Conservation (phyloP, 495 filamentous ascomycete genomes). For the Penicillium dipodomyicola region DNA sequence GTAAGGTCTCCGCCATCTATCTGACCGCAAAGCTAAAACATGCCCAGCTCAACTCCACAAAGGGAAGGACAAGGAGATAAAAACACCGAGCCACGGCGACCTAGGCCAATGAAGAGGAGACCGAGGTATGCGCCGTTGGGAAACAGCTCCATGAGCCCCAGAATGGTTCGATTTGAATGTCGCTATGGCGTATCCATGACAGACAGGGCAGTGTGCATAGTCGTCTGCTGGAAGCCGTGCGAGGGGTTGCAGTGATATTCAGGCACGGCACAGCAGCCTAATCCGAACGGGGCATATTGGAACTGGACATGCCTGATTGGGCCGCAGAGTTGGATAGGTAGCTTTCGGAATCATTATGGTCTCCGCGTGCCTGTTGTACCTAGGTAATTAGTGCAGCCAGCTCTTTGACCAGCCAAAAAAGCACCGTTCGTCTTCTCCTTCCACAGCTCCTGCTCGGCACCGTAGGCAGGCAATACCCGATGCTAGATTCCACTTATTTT, state of each 20-base stretch:
- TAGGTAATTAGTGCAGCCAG: background rate
- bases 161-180: background rate
- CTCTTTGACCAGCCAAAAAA: background rate
- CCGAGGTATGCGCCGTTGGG: background rate
- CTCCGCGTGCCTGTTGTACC: background rate
- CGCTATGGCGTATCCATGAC: background rate
- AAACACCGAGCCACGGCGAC: background rate
- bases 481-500: background rate
- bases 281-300: conserved; percentile 15
- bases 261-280: conserved; percentile 18
- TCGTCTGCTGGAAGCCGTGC: background rate
- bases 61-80: background rate
- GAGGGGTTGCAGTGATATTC: conserved; percentile 7
- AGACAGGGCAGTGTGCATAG: background rate
- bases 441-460: background rate
- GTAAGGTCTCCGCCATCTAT: background rate
- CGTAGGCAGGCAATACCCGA: background rate
- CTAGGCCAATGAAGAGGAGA: background rate
- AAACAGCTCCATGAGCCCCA: background rate
- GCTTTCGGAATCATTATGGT: background rate
- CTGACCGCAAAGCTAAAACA: background rate
- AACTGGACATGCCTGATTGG: background rate
- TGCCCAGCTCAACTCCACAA: background rate
- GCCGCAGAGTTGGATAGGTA: background rate
- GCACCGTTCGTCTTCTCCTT: background rate